Base-by-base conservation (phyloP, 805 yeast species). In the Jamesozyma piceae region DNA sequence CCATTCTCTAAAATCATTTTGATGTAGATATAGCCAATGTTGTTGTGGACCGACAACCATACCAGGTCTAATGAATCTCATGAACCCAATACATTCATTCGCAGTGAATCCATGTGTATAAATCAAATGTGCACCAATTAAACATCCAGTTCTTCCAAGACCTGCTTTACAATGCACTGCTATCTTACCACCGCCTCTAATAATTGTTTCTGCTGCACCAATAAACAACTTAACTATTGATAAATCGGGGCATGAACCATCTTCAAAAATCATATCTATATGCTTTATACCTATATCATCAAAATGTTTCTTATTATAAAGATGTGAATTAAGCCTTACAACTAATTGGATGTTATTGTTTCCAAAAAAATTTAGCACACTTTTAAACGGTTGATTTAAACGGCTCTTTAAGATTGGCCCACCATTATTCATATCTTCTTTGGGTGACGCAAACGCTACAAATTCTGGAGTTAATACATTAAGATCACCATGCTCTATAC, bases 151-250 rank as follows among this genome's bases (percentile, higher is more conserved):
- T 68, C 97, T 76, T 11, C 98, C 98, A 43, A 90, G 69, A 5
- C 98, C 98, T 4, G 98, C 98, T 59, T 92, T 89, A 69, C 98
- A 90, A 62, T 90, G 97, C n/a, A 90, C 97, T 2, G 97, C 98
- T 46, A 90, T 81, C 59, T 87, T 87, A 95, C 96, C 38, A 10
- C 92, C 90, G 40, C 78, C 74, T 31, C 75, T 73, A 43, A 89
- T 85, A 9, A 86, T 77, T 33, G 90, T 82, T 57, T 89, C 95
- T 2, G 95, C 92, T 1, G 95, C 95, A 13, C 97, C 97, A 49
- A 90, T 76, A 54, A 90, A 90, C 51, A 83, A 82, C 52, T 83
- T 84, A 5, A 92, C 97, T 52, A 80, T 84, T 13, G 87, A 90
- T 76, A 90, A 73, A 4, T 94, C 82, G n/a, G 98, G 98, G 60